phyloP scores from a whole-genome alignment of 2,329 filamentous ascomycete genomes.

The Claviceps capensis region DNA sequence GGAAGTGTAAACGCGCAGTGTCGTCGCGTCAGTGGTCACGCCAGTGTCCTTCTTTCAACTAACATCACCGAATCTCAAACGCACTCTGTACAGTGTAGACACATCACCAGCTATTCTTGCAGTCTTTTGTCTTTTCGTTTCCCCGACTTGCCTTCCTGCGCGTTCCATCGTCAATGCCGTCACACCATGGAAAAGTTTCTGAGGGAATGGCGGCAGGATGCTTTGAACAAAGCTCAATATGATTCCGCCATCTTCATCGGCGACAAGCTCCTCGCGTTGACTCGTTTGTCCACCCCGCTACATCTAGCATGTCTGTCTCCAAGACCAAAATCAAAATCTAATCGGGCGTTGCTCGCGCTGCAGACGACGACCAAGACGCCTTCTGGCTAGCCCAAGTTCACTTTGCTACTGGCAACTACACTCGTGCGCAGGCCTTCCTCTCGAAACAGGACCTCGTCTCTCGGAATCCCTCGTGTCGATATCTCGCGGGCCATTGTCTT shows the following conservation, averaged over 20 bases:
- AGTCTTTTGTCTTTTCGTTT: background rate
- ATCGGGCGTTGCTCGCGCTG: background rate
- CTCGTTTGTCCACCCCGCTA: constrained; percentile 48
- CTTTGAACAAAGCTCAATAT: constrained; percentile 89
- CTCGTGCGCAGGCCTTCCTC: constrained; percentile 75
- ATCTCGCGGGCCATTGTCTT: constrained; percentile 85
- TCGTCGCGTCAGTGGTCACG: no score
- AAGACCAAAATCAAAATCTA: background rate
- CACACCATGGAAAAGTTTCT: constrained; percentile 79
- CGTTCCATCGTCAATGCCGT: background rate
- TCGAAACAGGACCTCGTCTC: constrained; percentile 69
- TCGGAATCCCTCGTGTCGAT: constrained; percentile 75
- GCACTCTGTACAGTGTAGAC: background rate
- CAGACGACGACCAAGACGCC: constrained; percentile 85
- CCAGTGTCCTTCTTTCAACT: background rate
- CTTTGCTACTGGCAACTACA: constrained; percentile 91
- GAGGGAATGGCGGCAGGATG: constrained; percentile 88
- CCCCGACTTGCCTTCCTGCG: background rate
- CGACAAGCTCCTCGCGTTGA: constrained; percentile 90
- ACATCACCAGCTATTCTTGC: background rate
- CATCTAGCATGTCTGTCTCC: no score
- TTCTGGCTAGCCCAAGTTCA: constrained; percentile 98
- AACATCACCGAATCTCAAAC: background rate
- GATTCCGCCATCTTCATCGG: constrained; percentile 94
- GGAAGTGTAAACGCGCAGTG: no score